A percentile compares a stretch with the other conserved stretches of the same genome.
Conservation (phyloP, 2,329 filamentous ascomycete species). For the Biscogniauxia marginata region DNA sequence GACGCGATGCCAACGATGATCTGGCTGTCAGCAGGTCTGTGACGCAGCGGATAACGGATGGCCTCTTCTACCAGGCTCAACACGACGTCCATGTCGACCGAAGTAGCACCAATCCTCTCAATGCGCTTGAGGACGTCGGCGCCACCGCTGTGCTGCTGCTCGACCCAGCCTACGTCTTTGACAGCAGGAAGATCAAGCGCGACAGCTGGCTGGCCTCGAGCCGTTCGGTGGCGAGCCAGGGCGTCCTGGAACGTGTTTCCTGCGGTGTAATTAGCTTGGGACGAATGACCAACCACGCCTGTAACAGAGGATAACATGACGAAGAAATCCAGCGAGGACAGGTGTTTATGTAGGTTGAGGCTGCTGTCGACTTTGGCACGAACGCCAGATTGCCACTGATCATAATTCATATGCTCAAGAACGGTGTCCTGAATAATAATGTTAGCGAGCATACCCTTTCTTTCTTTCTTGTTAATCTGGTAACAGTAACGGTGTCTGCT, state of each 20-base stretch:
- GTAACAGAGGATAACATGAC: slow-evolving; percentile 39
- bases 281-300: slow-evolving; percentile 35
- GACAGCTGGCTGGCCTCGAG: slow-evolving; percentile 4
- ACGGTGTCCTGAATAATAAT: slow-evolving; percentile 5
- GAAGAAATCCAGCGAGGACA: slow-evolving; percentile 36
- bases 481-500: too few species aligned
- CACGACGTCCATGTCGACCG: slow-evolving; percentile 1
- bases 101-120: not conserved
- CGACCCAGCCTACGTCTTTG: not conserved
- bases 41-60: slow-evolving; percentile 1
- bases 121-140: not conserved
- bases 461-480: too few species aligned
- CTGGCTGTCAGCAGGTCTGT: not conserved
- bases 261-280: slow-evolving; percentile 40
- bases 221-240: slow-evolving; percentile 7
- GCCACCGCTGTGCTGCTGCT: not conserved
- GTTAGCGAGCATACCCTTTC: too few species aligned
- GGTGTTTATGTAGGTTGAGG: slow-evolving; percentile 22
- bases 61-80: slow-evolving; percentile 4
- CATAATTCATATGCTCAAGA: slow-evolving; percentile 15
- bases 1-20: not conserved
- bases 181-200: slow-evolving; percentile 6
- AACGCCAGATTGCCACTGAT: slow-evolving; percentile 5
- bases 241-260: slow-evolving; percentile 36
- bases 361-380: slow-evolving; percentile 13